Evolutionary conservation across 306 rosid genomes (phyloP).

Genomic region (Quercus aquifolioides): DNA sequence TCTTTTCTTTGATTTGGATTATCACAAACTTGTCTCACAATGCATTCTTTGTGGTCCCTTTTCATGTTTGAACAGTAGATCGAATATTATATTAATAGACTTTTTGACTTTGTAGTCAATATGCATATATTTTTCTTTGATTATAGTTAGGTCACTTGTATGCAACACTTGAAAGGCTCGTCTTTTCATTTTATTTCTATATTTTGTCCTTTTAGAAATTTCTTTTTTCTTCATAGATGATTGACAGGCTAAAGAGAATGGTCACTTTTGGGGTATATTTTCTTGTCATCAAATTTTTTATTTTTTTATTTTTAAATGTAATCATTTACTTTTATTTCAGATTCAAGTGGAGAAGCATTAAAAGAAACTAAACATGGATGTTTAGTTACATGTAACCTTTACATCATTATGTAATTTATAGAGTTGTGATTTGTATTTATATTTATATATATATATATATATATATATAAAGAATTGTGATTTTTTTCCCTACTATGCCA

Average conservation of each 20-base stretch:
- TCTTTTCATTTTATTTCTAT: no score
- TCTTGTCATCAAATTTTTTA: not conserved
- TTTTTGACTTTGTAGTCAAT: not conserved
- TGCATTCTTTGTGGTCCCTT: not conserved
- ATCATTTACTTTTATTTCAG: not conserved
- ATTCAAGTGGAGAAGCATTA: no score
- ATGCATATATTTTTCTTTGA: not conserved
- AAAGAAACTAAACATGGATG: not conserved
- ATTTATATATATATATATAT: no score
- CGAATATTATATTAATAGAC: not conserved
- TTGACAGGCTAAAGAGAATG: not conserved
- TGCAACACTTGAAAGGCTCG: not conserved
- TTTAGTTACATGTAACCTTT: not conserved
- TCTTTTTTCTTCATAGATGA: not conserved
- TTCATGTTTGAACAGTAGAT: not conserved
- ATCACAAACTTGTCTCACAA: not conserved
- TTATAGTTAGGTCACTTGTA: not conserved
- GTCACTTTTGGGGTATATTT: not conserved
- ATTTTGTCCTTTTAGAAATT: no score
- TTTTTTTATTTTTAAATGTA: not conserved
- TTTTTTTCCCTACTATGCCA: not conserved
- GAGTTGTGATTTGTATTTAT: not conserved
- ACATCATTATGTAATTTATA: not conserved
- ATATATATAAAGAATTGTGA: not conserved
- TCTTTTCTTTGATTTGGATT: not conserved